These are phyloP conservation scores for Fusarium paranaense DNA, from an alignment of 2,329 filamentous ascomycete species.

Conservation along the genomic window DNA sequence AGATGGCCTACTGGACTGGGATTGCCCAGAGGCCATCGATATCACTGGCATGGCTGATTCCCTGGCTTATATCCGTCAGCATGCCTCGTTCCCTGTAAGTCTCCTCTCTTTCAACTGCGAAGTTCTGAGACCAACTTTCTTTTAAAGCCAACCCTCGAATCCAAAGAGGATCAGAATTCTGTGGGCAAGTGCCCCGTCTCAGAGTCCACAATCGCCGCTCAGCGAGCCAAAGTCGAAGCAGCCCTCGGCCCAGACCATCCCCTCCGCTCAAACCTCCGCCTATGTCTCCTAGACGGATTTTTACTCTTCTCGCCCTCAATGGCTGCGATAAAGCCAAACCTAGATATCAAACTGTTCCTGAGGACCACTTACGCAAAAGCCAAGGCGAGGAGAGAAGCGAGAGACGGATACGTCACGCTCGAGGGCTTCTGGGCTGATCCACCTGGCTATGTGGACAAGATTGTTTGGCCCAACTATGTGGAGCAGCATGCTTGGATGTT, in stretches of 20 bases:
- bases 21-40: slow-evolving; percentile 84
- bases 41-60: slow-evolving; percentile 75
- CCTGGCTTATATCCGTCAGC: slow-evolving; percentile 75
- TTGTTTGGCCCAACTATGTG: slow-evolving; percentile 97
- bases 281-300: slow-evolving; percentile 90
- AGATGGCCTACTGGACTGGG: slow-evolving; percentile 85
- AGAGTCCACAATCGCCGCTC: slow-evolving; percentile 57
- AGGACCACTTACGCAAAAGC: slow-evolving; percentile 74
- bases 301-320: slow-evolving; percentile 76
- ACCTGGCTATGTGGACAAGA: slow-evolving; percentile 89
- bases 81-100: slow-evolving; percentile 74
- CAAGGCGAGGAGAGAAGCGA: slow-evolving; percentile 73
- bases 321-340: slow-evolving; percentile 66
- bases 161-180: slow-evolving; percentile 70
- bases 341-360: slow-evolving; percentile 85
- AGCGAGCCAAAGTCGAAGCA: slow-evolving; percentile 60
- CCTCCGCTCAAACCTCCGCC: slow-evolving; percentile 50
- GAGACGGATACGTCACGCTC: slow-evolving; percentile 82
- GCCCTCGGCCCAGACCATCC: slow-evolving; percentile 60
- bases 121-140: not conserved
- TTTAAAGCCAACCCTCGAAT: slow-evolving; percentile 46
- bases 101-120: not conserved
- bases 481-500: slow-evolving; percentile 86
- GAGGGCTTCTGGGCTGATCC: slow-evolving; percentile 97
- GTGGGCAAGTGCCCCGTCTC: slow-evolving; percentile 67